These are phyloP conservation scores for Penicillium brasilianum DNA, from an alignment of 2,329 filamentous ascomycete species.

Conservation along the genomic window DNA sequence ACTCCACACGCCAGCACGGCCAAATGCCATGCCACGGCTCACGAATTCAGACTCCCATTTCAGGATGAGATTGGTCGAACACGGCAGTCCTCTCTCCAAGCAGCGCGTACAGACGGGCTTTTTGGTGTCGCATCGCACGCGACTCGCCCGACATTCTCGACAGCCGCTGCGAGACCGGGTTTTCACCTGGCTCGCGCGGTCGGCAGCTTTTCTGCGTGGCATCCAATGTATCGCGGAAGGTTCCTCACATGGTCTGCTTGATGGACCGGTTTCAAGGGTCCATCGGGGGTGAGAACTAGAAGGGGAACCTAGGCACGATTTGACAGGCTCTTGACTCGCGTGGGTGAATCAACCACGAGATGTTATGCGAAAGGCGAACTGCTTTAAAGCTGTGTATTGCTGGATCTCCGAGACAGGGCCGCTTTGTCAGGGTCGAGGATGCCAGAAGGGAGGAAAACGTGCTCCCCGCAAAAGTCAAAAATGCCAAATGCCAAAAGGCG, in stretches of 20 bases:
- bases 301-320: background rate
- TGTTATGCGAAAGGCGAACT: too few species aligned
- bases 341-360: background rate
- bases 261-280: constrained; percentile 5
- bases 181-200: constrained; percentile 43
- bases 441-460: constrained; percentile 2
- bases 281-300: constrained; percentile 5
- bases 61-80: constrained; percentile 43
- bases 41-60: constrained; percentile 50
- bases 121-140: constrained; percentile 48
- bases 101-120: constrained; percentile 47
- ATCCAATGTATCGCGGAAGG: constrained; percentile 30
- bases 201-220: constrained; percentile 45
- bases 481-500: constrained; percentile 1
- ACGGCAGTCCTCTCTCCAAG: constrained; percentile 41
- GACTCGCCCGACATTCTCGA: constrained; percentile 47
- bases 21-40: constrained; percentile 50
- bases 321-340: background rate
- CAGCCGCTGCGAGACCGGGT: constrained; percentile 49
- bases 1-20: constrained; percentile 50
- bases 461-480: constrained; percentile 9
- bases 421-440: background rate
- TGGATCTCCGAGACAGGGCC: background rate
- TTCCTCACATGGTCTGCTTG: constrained; percentile 34
- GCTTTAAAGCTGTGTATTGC: background rate